Base-by-base conservation (phyloP, 2,329 filamentous ascomycete species). In the Pseudogymnoascus sp. region DNA sequence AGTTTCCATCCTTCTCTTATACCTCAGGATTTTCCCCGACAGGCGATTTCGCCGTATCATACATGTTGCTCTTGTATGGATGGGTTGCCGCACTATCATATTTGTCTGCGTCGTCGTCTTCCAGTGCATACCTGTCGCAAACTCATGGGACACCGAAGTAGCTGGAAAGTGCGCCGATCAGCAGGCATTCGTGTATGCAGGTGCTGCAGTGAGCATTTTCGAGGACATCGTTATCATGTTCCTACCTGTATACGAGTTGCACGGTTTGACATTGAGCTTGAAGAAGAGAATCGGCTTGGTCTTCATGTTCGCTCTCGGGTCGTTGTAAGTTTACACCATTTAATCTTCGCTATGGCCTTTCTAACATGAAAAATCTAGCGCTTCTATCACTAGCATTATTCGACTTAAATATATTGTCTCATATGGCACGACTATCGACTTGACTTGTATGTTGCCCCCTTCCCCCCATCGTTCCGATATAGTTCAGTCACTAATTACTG, bases 211-310 rank as follows among this genome's bases (percentile, higher is more conserved):
- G 59, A 88, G 88, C 71, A 84, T 89, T 64, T 82, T 84, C 58
- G 87, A 85, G n/a, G 86, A 89, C 65, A 71, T 88, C 30, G 81
- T 82, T 36, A 82, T 89, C 33, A 74, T 89, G 11, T 80, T 86
- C 53, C 75, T 88, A 8, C 85, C 85, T 0, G 83, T 87, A 73
- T 84, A 85, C 1, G 82, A 87, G 37, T 71, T 88, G 59, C 82
- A 82, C 5, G 77, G 77, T 43, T 82, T 89, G 77, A 80, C 82
- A 30, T 73, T 89, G 8, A 83, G 84, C 1, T 77, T 71, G 63
- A 86, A 84, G 64, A 85, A 88, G 66, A 88, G 87, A 71, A 77
- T 82, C 11, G 87, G 87, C 39, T 71, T 89, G 12, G 76, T 87
- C 53, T 73, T 88, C 50, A 87, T 86, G 1, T 89, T 89, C 69